Conservation (phyloP, 176 grass and related monocot genomes). For the Rhynchospora pubera region DNA sequence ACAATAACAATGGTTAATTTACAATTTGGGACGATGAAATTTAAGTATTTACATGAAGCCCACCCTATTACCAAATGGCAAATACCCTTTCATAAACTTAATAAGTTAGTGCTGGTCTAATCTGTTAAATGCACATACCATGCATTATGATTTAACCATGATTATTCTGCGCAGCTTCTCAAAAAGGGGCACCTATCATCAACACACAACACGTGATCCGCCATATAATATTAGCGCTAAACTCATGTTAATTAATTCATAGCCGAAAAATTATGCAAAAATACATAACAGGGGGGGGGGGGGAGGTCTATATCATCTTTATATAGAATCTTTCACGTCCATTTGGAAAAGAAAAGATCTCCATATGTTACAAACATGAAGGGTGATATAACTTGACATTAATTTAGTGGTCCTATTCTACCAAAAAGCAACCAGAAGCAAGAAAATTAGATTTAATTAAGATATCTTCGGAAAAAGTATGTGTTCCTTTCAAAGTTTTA, state of each 20-base stretch:
- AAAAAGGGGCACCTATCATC: no score
- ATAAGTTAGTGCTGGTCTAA: neutral
- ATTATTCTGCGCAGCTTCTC: no score
- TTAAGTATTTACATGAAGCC: neutral
- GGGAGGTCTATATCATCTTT: neutral
- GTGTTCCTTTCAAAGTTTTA: neutral
- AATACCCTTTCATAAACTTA: neutral
- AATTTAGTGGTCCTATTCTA: neutral
- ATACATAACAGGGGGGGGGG: neutral
- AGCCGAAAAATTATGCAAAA: neutral
- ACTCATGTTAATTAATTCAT: neutral
- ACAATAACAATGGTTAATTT: neutral
- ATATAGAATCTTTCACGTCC: neutral
- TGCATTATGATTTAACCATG: no score
- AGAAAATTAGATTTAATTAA: no score
- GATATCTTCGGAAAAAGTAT: neutral
- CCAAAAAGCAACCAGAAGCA: no score
- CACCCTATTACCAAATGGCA: neutral
- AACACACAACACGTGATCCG: neutral
- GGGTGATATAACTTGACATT: neutral
- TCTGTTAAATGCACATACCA: no score
- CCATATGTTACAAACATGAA: neutral
- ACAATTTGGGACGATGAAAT: neutral
- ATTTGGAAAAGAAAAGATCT: neutral
- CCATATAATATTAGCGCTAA: neutral